Base-by-base conservation (phyloP, 129 eudicot genomes). In the Lonicera japonica region DNA sequence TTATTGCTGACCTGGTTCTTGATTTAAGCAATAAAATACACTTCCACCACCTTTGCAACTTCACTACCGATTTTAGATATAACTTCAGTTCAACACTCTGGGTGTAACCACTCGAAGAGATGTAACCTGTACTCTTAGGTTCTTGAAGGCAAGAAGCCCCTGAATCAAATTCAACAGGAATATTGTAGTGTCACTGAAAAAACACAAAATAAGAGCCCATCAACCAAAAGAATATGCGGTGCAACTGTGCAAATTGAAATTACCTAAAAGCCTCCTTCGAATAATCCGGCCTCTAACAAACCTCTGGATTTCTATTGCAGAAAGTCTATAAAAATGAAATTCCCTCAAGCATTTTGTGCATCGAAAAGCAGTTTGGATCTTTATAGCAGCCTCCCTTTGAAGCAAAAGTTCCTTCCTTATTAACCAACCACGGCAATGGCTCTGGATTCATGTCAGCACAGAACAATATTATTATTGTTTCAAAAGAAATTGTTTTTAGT, bases 21-120 rank as follows among this genome's bases (percentile, higher is more conserved):
- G 58, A 29, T 54, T 70, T 80, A 5, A 48, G 48, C 39, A 47
- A 63, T 66, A 76, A 63, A 41, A 72, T 72, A 50, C 73, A 16
- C 68, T 76, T 77, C 95, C 95, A 87, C 88, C 95, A 83, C 62
- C 70, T 72, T 69, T 85, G 88, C 62, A 85, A 59, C 66, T 72
- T 85, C 50, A 79, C 38, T 60, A 67, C 76, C 11, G 86, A 61
- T 55, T 29, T 25, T 5, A 56, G 54, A 57, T 71, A 55, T 58
- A 51, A 66, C 22, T 73, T 64, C 51, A 72, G 19, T 65, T 84
- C 85, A 63, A 25, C 54, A 54, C 64, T 67, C 0, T 50, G 59
- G 50, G 20, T 41, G 38, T 48, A 40, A 64, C 55, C 45, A 36
- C 21, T 65, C n/a, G 43, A 40, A 23, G 55, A 17, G 55, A 57